Base-by-base conservation (phyloP, 2,329 filamentous ascomycete genomes). In the Pyrenophora seminiperda region DNA sequence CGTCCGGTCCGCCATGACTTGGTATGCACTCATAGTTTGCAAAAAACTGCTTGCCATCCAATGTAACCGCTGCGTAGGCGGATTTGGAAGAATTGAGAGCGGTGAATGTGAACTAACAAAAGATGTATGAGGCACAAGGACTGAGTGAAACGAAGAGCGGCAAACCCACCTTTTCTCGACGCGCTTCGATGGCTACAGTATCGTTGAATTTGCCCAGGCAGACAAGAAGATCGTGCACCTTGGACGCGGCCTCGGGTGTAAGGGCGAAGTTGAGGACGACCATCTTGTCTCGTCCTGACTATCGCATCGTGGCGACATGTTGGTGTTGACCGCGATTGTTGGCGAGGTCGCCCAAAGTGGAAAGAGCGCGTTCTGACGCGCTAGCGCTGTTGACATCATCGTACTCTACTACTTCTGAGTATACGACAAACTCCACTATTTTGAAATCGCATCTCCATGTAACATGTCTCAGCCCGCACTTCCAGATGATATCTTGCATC, bases 151-250 rank as follows among this genome's bases (percentile, higher is more conserved):
- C 39, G 38, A 37, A 45, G 39, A 56, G 43, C 27, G 44, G 49
- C 38, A 34, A 30, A 65, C 71, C 45, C 73, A 88, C 88, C 69
- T 82, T 83, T 63, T 90, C 86, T 56, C 80, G 83, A 61, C 82
- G 81, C 27, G 87, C 87, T 71, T 92, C 89, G 32, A 93, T 79
- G 19, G 84, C 88, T 15, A 93, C 88, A 37, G 87, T 83, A 61
- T 93, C 89, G 69, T 86, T 89, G 75, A 93, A 92, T 72, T 90
- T 91, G 65, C 83, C 83, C 19, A 93, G 79, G 70, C 89, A 93
- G 17, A 84, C 78, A 48, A 93, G 81, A 18, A 85, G 81, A 71
- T 92, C 89, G 62, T 90, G 87, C 36, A 93, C 77, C 40, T 83
- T 83, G 5, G 80, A 79, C 34, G 90, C 84, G 24, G 86, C 86